Evolutionary conservation across 1,284 basidiomycete species (phyloP).

Genomic region (Moesziomyces antarcticus): DNA sequence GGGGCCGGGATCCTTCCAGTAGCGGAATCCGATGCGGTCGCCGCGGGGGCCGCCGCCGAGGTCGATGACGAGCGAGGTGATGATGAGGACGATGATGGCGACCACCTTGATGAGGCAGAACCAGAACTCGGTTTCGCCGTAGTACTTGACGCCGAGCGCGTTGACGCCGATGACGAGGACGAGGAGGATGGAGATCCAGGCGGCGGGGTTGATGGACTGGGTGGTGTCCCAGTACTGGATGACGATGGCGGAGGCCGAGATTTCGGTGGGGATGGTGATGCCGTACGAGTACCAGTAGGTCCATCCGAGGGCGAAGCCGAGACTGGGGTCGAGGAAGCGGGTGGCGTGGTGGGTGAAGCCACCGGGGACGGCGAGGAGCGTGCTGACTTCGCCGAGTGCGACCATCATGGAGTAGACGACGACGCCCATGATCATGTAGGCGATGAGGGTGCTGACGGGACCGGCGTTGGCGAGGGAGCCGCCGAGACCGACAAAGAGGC

Average conservation of each 20-base stretch:
- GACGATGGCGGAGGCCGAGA: constrained; percentile 70
- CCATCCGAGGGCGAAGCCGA: constrained; percentile 75
- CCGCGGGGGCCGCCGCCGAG: constrained; percentile 52
- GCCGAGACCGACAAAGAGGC: constrained; percentile 80
- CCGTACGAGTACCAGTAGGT: constrained; percentile 71
- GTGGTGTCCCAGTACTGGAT: constrained; percentile 55
- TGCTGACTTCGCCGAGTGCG: constrained; percentile 70
- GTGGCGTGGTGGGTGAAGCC: constrained; percentile 83
- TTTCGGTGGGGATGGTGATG: constrained; percentile 78
- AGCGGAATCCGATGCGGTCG: constrained; percentile 57
- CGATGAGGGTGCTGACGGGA: constrained; percentile 69
- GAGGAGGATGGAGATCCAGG: constrained; percentile 72
- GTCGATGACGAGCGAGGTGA: constrained; percentile 56
- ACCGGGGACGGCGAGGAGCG: constrained; percentile 73
- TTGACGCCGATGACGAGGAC: constrained; percentile 63
- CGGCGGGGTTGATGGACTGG: constrained; percentile 70
- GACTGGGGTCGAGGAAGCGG: constrained; percentile 81
- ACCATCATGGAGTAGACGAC: constrained; percentile 66
- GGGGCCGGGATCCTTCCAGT: constrained; percentile 70
- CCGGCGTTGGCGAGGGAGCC: constrained; percentile 70
- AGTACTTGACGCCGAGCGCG: constrained; percentile 73
- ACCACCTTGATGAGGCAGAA: constrained; percentile 53
- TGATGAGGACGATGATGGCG: constrained; percentile 54
- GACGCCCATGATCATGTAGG: constrained; percentile 66
- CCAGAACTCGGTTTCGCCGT: constrained; percentile 73